Base-by-base conservation (phyloP, 1,284 basidiomycete genomes). In the Ustilago nuda region DNA sequence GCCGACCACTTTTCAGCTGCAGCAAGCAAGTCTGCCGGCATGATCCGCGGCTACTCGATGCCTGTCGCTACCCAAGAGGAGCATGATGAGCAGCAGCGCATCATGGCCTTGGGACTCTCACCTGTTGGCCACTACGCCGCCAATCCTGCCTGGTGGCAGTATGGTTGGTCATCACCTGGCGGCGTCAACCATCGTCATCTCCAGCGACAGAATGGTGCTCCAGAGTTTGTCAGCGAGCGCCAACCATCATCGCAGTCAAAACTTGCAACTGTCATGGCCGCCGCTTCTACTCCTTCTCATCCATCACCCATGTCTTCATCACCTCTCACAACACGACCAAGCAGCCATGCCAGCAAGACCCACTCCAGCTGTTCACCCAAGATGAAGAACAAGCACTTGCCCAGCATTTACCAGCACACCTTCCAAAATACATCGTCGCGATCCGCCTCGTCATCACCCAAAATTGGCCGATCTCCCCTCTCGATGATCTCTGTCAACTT, bases 51-150 rank as follows among this genome's bases (percentile, higher is more conserved):
- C 65, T 82, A 81, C 58, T 82, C 81, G 30, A 58, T 81, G 41
- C 81, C 81, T 32, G 81, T 81, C 33, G 78, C 81, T 13, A 82
- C 81, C 2, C 81, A 82, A 58, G 59, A 54, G 19, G 81, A 82
- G 54, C 64, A 72, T 54, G 79, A 82, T 46, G 75, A 72, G 33
- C 79, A 79, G 48, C 75, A 72, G 45, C 69, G 73, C 56, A 66
- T 79, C 60, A 72, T 79, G 73, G 77, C 72, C 1, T 62, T 75
- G 23, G 76, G 72, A 35, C 46, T 68, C 15, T 71, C 75, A 19
- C 62, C 69, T n/a, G 62, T 61, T 4, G 66, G 56, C 8, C 60
- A 46, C 27, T 54, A 62, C 36, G 41, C 46, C n/a, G 56, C 48
- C 69, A 69, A 76, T 19, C 51, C 74, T 27, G 27, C 69, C 19